A percentile compares a stretch with the other conserved stretches of the same genome.
Evolutionary conservation across 768 basidiomycete species (phyloP).

Genomic region (Russula lepida): DNA sequence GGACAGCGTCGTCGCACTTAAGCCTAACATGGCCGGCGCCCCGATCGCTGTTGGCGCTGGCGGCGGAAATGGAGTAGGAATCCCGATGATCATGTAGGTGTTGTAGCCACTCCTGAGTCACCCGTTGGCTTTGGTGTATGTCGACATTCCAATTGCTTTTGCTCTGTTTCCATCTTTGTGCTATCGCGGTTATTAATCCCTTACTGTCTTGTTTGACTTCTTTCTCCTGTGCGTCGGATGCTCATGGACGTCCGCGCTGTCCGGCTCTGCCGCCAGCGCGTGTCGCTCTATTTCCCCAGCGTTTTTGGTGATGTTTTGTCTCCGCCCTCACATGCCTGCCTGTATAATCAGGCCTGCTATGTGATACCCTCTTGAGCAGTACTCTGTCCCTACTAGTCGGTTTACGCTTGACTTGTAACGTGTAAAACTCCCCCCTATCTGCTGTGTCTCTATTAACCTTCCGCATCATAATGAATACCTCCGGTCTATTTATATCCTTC

Average conservation of each 20-base stretch:
- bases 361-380: constrained; percentile 9
- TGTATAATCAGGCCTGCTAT: not conserved
- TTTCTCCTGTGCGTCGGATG: constrained; percentile 4
- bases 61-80: constrained; percentile 30
- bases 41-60: constrained; percentile 34
- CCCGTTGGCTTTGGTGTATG: not conserved
- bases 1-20: constrained; percentile 30
- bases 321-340: not conserved
- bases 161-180: not conserved
- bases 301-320: not conserved
- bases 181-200: constrained; percentile 1
- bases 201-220: constrained; percentile 1
- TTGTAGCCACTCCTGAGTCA: not conserved
- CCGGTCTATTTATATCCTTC: constrained; percentile 13
- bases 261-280: not conserved
- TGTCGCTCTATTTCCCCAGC: constrained; percentile 1
- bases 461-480: not conserved
- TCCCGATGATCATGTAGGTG: constrained; percentile 33
- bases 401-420: constrained; percentile 9
- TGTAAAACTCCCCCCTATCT: constrained; percentile 5
- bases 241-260: not conserved
- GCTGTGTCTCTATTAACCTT: not conserved
- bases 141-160: not conserved
- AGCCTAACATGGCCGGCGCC: constrained; percentile 27
- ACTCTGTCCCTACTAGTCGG: constrained; percentile 15